phyloP scores from a whole-genome alignment of 768 basidiomycete genomes.

The Leccinum rimulosum region DNA sequence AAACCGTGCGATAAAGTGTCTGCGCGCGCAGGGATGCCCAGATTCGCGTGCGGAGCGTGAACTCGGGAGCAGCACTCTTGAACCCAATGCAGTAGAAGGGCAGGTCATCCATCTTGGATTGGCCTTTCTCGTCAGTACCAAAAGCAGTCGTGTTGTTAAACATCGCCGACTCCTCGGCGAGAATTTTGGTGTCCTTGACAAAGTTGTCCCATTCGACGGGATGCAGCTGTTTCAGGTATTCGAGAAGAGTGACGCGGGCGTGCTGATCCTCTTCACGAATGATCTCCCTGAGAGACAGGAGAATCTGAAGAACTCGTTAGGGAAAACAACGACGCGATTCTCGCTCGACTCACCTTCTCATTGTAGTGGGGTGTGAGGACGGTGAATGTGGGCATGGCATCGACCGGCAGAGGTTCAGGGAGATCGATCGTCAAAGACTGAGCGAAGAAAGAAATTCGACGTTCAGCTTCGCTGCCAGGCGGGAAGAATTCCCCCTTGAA shows the following conservation, averaged over 20 bases:
- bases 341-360: slow-evolving; percentile 68
- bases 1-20: slow-evolving; percentile 97
- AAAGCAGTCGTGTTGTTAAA: slow-evolving; percentile 77
- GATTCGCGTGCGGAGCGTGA: slow-evolving; percentile 96
- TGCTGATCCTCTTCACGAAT: slow-evolving; percentile 98
- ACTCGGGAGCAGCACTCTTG: slow-evolving; percentile 98
- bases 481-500: slow-evolving; percentile 93
- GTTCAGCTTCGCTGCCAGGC: slow-evolving; percentile 89
- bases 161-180: slow-evolving; percentile 91
- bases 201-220: slow-evolving; percentile 99
- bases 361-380: slow-evolving; percentile 98
- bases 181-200: slow-evolving; percentile 98
- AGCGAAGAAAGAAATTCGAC: slow-evolving; percentile 98
- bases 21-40: slow-evolving; percentile 99
- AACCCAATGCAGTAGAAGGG: slow-evolving; percentile 99
- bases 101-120: slow-evolving; percentile 84
- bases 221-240: slow-evolving; percentile 98
- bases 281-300: slow-evolving; percentile 95
- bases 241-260: slow-evolving; percentile 93
- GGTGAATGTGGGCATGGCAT: slow-evolving; percentile 99
- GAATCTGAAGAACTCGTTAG: slow-evolving; percentile 53
- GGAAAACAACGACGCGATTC: background rate
- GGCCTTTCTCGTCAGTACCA: slow-evolving; percentile 77
- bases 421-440: slow-evolving; percentile 95
- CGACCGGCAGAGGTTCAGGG: slow-evolving; percentile 90